Percentiles rank a stretch among this genome's conserved stretches.
Conservation (phyloP, 2,329 filamentous ascomycete species). For the Colletotrichum trifolii region DNA sequence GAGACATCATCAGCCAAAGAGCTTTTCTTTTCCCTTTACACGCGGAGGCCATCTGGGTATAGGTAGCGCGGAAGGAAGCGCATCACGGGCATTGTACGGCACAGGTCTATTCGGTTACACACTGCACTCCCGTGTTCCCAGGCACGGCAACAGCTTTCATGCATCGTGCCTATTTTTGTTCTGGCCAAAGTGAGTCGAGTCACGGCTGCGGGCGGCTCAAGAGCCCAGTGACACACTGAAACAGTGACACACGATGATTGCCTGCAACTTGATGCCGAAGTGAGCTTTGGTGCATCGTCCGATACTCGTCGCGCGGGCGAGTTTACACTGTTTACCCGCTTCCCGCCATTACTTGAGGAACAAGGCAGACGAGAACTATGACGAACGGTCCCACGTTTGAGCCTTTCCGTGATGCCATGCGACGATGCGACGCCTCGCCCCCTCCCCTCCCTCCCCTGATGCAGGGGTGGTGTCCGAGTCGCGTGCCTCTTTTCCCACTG, state of each 20-base stretch:
- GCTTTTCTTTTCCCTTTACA: not conserved
- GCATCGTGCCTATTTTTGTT: constrained; percentile 9
- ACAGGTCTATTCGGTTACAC: constrained; percentile 26
- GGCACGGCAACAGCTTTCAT: constrained; percentile 22
- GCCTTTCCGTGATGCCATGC: not conserved
- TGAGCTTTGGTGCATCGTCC: too few relatives aligned
- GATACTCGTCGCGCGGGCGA: too few relatives aligned
- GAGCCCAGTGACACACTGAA: too few relatives aligned
- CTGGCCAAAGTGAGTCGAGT: not conserved
- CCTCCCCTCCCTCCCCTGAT: not conserved
- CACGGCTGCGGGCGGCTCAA: not conserved
- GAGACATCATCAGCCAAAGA: not conserved
- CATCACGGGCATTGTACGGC: constrained; percentile 32
- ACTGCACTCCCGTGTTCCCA: constrained; percentile 25
- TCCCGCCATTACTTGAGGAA: not conserved
- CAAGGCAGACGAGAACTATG: not conserved
- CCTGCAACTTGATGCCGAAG: too few relatives aligned
- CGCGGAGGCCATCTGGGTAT: constrained; percentile 15
- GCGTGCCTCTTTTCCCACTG: not conserved
- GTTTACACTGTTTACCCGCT: not conserved
- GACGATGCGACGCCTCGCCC: not conserved
- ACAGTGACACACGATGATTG: too few relatives aligned
- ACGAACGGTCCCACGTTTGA: not conserved
- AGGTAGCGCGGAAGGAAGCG: constrained; percentile 20
- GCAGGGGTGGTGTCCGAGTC: not conserved